Evolutionary conservation across 2,329 filamentous ascomycete genomes (phyloP), one percentile per base, ranked within the genome.

Genomic region (Parastagonospora avenae): DNA sequence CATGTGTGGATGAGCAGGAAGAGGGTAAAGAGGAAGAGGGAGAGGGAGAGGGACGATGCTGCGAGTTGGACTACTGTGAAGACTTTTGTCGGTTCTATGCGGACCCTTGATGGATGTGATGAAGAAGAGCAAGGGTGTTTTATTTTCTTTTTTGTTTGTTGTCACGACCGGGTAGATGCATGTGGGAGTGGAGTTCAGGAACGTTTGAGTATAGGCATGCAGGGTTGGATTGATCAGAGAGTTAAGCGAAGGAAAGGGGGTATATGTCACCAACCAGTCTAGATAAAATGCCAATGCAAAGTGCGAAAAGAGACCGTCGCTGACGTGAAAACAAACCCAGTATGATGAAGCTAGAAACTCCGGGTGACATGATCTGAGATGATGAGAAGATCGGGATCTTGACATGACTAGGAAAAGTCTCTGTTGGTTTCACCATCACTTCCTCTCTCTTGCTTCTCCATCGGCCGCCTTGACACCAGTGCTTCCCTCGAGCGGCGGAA

Each of bases 401-500:
- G 19, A 24, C 19, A 24, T 24, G 19, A 3, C 3, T 24, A 24
- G 5, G 19, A 24, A 24, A 24, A 24, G 3, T 24, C 19, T 5
- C 19, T 24, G 19, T 24, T 24, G 19, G 19, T 3, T 24, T 3
- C 19, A 24, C 5, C 30, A 38, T 28, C 8, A 39, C 47, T 60
- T 62, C 32, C 60, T 54, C 55, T 65, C 58, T 31, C 55, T 52
- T 6, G 48, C 55, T 3, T 60, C 60, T 15, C 60, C 60, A 24
- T 59, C 56, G 2, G 53, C 51, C 10, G 56, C 49, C 43, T 57
- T 62, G 29, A 62, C 46, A 16, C 54, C 64, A 9, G 66, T 64
- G 29, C 59, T 66, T 33, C 66, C 67, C 15, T 71, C 67, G 12
- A 71, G 56, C 3, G 67, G 67, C 29, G 66, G 63, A 11, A 71